Evolutionary conservation across 2,329 filamentous ascomycete species (phyloP).

Genomic region (Rugonectria rugulosa): DNA sequence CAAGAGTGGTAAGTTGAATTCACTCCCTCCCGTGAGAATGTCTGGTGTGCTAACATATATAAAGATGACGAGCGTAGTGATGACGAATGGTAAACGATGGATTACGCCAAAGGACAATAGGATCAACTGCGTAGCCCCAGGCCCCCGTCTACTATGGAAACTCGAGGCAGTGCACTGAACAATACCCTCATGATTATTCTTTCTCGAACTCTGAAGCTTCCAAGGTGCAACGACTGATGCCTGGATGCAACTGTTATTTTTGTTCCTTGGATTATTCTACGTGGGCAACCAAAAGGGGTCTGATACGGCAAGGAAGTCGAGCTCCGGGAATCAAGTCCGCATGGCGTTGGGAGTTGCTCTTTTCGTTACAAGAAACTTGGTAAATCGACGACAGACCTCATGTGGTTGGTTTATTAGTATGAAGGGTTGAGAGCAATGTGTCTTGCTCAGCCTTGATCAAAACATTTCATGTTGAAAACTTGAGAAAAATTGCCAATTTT

Average conservation of each 20-base stretch:
- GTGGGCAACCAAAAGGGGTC: conserved; percentile 25
- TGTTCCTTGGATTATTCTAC: conserved; percentile 16
- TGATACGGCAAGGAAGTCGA: conserved; percentile 25
- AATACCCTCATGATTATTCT: too few species aligned
- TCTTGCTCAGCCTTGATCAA: neutral
- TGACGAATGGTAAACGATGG: conserved; percentile 69
- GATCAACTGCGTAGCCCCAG: too few species aligned
- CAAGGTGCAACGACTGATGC: neutral
- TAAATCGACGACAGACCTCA: neutral
- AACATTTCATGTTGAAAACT: neutral
- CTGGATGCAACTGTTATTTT: conserved; percentile 12
- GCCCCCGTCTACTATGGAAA: too few species aligned
- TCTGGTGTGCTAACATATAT: conserved; percentile 18
- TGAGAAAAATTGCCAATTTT: conserved; percentile 32
- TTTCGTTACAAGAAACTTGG: conserved; percentile 4
- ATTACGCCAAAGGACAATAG: conserved; percentile 21
- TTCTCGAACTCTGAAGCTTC: conserved; percentile 15
- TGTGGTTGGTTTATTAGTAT: neutral
- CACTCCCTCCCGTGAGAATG: neutral
- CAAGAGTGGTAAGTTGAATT: conserved; percentile 81
- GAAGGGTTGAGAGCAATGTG: neutral
- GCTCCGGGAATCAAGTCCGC: conserved; percentile 28
- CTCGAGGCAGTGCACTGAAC: too few species aligned
- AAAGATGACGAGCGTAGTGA: conserved; percentile 80
- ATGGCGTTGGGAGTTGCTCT: conserved; percentile 28